Conservation (phyloP, 768 basidiomycete genomes). For the Tulasnella calospora region DNA sequence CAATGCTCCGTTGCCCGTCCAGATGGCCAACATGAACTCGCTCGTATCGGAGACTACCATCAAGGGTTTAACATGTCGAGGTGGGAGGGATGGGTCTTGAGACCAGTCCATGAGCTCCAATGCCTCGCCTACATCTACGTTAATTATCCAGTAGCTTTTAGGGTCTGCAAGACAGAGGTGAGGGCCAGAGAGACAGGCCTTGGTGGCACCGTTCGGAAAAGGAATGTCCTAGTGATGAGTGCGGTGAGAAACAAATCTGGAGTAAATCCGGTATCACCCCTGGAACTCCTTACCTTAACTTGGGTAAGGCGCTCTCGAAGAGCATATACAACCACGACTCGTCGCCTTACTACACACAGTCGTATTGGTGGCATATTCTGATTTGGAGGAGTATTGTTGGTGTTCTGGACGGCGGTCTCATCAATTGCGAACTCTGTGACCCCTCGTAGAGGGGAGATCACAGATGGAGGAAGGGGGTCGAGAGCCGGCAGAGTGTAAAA, state of each 20-base stretch:
- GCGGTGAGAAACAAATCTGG: neutral
- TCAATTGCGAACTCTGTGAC: slow-evolving; percentile 79
- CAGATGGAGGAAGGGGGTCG: slow-evolving; percentile 55
- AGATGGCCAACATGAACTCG: slow-evolving; percentile 83
- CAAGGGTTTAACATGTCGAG: slow-evolving; percentile 50
- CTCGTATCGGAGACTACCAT: slow-evolving; percentile 69
- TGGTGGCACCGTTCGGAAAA: slow-evolving; percentile 41
- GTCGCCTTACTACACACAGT: slow-evolving; percentile 68
- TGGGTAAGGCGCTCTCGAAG: slow-evolving; percentile 56
- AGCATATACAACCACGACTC: slow-evolving; percentile 56
- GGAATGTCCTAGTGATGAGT: slow-evolving; percentile 17
- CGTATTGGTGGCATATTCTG: slow-evolving; percentile 52
- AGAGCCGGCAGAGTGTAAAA: slow-evolving; percentile 79
- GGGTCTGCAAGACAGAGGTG: slow-evolving; percentile 71
- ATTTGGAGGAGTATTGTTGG: slow-evolving; percentile 35
- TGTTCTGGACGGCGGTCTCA: slow-evolving; percentile 39
- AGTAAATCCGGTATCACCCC: neutral
- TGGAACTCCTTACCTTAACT: slow-evolving; percentile 35
- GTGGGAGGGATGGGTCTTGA: slow-evolving; percentile 44
- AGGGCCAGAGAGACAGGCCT: slow-evolving; percentile 58
- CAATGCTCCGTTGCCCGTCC: slow-evolving; percentile 73
- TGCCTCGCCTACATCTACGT: slow-evolving; percentile 65
- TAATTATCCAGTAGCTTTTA: slow-evolving; percentile 69
- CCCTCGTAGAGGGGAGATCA: slow-evolving; percentile 73
- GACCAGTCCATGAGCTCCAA: slow-evolving; percentile 74